Evolutionary conservation across 768 basidiomycete genomes (phyloP), one percentile per base, ranked within the genome.

Genomic region (Tremella fuciformis): DNA sequence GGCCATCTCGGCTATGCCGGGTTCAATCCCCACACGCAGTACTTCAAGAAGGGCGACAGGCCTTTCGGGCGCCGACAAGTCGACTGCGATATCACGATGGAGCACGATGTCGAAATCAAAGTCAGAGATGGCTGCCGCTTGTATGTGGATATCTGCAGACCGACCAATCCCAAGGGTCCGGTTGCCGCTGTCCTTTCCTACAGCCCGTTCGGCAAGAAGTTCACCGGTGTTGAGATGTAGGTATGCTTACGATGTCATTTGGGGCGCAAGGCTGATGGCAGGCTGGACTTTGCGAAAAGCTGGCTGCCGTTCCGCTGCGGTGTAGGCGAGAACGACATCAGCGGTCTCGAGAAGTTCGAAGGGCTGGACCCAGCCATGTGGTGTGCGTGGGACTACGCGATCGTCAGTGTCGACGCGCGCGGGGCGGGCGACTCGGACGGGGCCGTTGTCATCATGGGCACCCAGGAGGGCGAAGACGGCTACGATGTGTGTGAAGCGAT

Each of bases 381-480:
- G 40, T 41, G 40, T 18, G 40, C 40, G 15, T 18, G 40, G 18
- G 40, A 41, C 40, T 41, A 15, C 40, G 40, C 40, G 40, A 41
- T 41, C 18, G 40, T 51, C 38, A 51, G 26, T 25, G 57, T 58
- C 3, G 50, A 51, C 26, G 57, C 24, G 7, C 18, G 48, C 24
- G 57, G 48, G 13, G 29, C 37, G n/a, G 57, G 55, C 13, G 19
- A 49, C 37, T 57, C 54, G 13, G 55, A 57, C 34, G 55, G 55
- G 25, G 41, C 22, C 22, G 41, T 55, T 7, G 38, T 40, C 13
- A 55, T 55, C 41, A 55, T 55, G 53, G 53, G 53, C 24, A 55
- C 39, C 15, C 53, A 55, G 41, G 53, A 21, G 16, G 6, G 39
- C 47, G 47, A 48, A 22, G 47, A 48, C 24, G 47, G 47, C 15